Evolutionary conservation across 768 basidiomycete genomes (phyloP).

Genomic region (Tulasnella sp.): DNA sequence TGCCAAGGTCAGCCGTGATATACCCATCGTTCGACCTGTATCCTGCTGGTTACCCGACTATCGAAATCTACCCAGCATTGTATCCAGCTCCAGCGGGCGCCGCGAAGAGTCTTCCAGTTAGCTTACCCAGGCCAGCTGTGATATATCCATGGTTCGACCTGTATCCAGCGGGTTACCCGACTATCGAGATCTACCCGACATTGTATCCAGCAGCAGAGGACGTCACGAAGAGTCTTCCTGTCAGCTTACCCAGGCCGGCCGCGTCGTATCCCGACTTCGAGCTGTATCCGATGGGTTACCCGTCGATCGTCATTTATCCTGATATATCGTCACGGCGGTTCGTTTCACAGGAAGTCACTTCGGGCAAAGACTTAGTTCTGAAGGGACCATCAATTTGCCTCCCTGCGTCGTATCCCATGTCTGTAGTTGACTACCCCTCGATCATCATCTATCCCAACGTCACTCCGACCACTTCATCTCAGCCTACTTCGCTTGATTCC

Average conservation of each 20-base stretch:
- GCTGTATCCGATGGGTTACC: background rate
- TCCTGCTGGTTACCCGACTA: constrained; percentile 8
- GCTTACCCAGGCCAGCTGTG: background rate
- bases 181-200: constrained; percentile 15
- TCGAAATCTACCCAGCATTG: constrained; percentile 14
- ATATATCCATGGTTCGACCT: constrained; percentile 7
- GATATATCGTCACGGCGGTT: background rate
- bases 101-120: background rate
- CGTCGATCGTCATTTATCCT: background rate
- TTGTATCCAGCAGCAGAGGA: background rate
- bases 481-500: background rate
- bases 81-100: too few species aligned
- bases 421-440: background rate
- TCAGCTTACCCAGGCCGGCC: background rate
- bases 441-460: background rate
- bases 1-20: background rate
- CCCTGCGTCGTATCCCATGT: background rate
- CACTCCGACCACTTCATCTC: background rate
- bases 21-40: constrained; percentile 18
- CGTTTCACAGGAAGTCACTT: too few species aligned
- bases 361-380: background rate
- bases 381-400: background rate
- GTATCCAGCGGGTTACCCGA: constrained; percentile 9
- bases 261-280: background rate
- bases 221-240: background rate